phyloP scores from a whole-genome alignment of 345 rosid genomes.

The Angophora floribunda region DNA sequence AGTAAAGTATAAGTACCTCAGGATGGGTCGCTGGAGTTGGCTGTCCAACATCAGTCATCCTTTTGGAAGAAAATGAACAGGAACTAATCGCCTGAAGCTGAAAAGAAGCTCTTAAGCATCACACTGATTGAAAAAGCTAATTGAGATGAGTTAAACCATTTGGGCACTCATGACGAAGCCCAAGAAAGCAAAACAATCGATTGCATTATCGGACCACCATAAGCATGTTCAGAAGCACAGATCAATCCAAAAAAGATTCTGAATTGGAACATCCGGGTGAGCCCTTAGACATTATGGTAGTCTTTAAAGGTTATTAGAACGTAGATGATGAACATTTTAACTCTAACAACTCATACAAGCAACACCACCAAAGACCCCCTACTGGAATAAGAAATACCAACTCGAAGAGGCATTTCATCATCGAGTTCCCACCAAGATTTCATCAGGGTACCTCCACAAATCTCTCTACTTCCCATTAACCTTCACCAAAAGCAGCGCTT shows the following conservation, averaged over 20 bases:
- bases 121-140: not conserved
- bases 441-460: not conserved
- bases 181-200: not conserved
- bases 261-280: not conserved
- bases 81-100: slow-evolving; percentile 24
- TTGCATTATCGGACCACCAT: not conserved
- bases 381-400: not conserved
- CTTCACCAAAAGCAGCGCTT: not conserved
- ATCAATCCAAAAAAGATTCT: not conserved
- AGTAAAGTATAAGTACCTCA: slow-evolving; percentile 32
- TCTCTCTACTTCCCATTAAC: not conserved
- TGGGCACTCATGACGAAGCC: not conserved
- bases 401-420: not conserved
- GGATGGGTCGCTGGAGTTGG: slow-evolving; percentile 88
- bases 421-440: not conserved
- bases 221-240: not conserved
- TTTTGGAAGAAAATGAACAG: slow-evolving; percentile 41
- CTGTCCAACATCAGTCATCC: slow-evolving; percentile 61
- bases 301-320: not conserved
- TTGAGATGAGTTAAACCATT: not conserved
- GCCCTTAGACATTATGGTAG: not conserved
- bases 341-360: not conserved
- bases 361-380: not conserved
- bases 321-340: not conserved
- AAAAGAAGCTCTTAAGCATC: not conserved